These are phyloP conservation scores for Chionographis japonica DNA, from an alignment of 106 monocot genomes.

Conservation along the genomic window DNA sequence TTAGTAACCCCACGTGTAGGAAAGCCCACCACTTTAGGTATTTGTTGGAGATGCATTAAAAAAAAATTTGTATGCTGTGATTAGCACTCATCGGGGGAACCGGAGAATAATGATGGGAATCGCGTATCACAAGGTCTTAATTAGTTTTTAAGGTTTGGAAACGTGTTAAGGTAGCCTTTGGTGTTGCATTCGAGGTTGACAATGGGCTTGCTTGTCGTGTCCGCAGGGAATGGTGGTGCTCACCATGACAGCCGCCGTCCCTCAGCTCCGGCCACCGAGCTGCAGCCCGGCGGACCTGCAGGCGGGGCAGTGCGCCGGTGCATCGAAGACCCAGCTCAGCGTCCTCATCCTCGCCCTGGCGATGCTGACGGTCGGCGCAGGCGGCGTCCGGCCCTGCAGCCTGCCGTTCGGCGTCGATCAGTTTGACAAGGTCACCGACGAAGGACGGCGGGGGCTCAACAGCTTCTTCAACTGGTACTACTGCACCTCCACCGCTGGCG, in stretches of 20 bases:
- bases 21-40: too few species aligned
- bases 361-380: slow-evolving; percentile 29
- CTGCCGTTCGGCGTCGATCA: slow-evolving; percentile 61
- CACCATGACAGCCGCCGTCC: slow-evolving; percentile 36
- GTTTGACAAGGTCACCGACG: slow-evolving; percentile 38
- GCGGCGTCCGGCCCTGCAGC: slow-evolving; percentile 38
- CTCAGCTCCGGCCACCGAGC: slow-evolving; percentile 16
- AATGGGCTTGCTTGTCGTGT: too few species aligned
- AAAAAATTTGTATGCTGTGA: too few species aligned
- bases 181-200: too few species aligned
- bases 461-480: slow-evolving; percentile 97
- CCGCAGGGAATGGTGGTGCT: slow-evolving; percentile 51
- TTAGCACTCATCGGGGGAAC: too few species aligned
- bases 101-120: too few species aligned
- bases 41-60: too few species aligned
- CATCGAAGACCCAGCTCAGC: slow-evolving; percentile 17
- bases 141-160: too few species aligned
- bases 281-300: slow-evolving; percentile 1
- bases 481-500: slow-evolving; percentile 36
- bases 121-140: too few species aligned
- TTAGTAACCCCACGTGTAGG: too few species aligned
- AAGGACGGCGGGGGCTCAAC: slow-evolving; percentile 27
- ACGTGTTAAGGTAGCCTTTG: too few species aligned
- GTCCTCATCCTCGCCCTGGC: slow-evolving; percentile 29
- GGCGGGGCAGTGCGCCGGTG: slow-evolving; percentile 19